These are phyloP conservation scores for Flaveria robusta DNA, from an alignment of 129 eudicot genomes.

Conservation along the genomic window DNA sequence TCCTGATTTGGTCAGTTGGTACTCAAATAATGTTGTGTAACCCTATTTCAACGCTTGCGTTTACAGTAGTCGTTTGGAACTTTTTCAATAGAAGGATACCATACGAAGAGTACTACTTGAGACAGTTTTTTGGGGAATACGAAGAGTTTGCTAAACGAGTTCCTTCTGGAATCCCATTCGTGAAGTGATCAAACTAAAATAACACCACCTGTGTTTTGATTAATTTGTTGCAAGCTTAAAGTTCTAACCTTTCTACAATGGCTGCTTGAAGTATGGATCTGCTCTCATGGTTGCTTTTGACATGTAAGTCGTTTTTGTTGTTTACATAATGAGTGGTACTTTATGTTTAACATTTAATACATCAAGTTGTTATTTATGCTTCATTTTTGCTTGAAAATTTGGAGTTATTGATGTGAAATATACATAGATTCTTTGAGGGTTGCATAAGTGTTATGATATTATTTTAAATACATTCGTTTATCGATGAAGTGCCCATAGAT, in stretches of 20 bases:
- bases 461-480: too few species aligned
- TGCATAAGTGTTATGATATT: too few species aligned
- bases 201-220: conserved; percentile 2
- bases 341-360: conserved; percentile 8
- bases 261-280: conserved; percentile 21
- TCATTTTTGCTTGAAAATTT: not conserved
- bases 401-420: not conserved
- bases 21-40: conserved; percentile 92
- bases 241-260: conserved; percentile 17
- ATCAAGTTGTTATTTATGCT: not conserved
- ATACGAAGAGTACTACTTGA: conserved; percentile 84
- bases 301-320: conserved; percentile 18
- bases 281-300: conserved; percentile 13
- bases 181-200: conserved; percentile 47
- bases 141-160: conserved; percentile 67
- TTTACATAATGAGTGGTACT: conserved; percentile 19
- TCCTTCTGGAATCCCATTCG: conserved; percentile 85
- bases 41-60: conserved; percentile 64
- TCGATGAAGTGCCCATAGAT: too few species aligned
- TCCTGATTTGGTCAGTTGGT: conserved; percentile 91
- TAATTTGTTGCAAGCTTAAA: not conserved
- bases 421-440: not conserved
- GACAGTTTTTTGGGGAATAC: conserved; percentile 76
- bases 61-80: conserved; percentile 73
- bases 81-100: conserved; percentile 77